Base-by-base conservation (phyloP, 106 monocot genomes). In the Phalaenopsis equestris region DNA sequence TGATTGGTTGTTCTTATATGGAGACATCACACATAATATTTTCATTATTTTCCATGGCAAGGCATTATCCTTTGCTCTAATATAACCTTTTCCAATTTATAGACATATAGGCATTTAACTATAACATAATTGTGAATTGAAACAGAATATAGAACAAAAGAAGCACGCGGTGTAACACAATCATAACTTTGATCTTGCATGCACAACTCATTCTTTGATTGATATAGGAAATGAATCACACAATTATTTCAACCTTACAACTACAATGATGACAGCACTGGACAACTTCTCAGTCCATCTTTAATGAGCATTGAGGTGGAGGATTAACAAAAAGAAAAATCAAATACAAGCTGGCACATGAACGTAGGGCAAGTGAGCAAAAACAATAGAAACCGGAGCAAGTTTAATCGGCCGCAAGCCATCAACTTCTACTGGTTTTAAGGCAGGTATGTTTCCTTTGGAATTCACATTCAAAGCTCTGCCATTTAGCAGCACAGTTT, bases 401-500 rank as follows among this genome's bases (percentile, higher is more conserved):
- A 98, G 90, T 17, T 41, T 85, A 56, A 94, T 86, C 9, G 92
- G 88, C 43, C 86, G 79, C 16, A 86, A 81, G 5, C 84, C 83
- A 55, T 86, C 75, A 17, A 88, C 77, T 81, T 77, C 67, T 14
- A 84, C 55, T 24, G 94, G 92, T 75, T 85, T 78, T 75, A 98
- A 70, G 3, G 77, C n/a, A 12, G 98, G 94, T 45, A 99, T 91
- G 5, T 82, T 80, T 15, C 89, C 86, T 21, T 81, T 23, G 30
- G 81, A 83, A 83, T 88, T 89, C 21, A 87, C 56, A 18, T 37
- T 74, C 82, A 99, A 82, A 3, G 78, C 48, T 41, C 86, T 82
- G 14, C 92, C 92, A 80, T 98, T 98, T 15, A 98, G 87, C 49
- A 94, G 72, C 91, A 98, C 82, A 3, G 83, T 93, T 75, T 91